Evolutionary conservation across 208 protist genomes (phyloP).

Genomic region (Naegleria lovaniensis): DNA sequence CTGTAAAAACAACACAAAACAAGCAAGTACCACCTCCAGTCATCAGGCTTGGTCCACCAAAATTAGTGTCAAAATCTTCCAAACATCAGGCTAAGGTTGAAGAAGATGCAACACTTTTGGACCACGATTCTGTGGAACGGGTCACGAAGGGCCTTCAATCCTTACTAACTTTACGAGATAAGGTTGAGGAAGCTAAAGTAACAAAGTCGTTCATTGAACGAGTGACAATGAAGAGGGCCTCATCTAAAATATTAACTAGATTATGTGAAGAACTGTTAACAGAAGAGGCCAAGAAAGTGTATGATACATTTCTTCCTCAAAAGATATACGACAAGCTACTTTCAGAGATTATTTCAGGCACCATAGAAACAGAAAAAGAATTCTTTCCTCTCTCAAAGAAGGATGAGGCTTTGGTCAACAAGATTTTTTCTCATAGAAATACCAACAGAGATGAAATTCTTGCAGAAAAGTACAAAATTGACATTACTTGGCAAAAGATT

Average conservation of each 20-base stretch:
- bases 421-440: neutral
- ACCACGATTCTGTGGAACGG: neutral
- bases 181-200: neutral
- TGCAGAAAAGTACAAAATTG: neutral
- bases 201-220: neutral
- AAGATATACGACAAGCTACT: neutral
- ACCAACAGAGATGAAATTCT: neutral
- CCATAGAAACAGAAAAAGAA: neutral
- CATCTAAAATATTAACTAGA: neutral
- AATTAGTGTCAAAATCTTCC: neutral
- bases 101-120: neutral
- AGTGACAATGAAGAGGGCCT: neutral
- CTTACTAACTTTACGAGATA: neutral
- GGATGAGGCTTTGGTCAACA: neutral
- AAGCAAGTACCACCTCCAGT: no score
- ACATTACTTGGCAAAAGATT: neutral
- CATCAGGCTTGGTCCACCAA: neutral
- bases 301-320: neutral
- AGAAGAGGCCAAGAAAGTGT: neutral
- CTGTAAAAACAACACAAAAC: no score
- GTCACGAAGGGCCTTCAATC: neutral
- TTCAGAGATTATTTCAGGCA: neutral
- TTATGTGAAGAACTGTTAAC: neutral
- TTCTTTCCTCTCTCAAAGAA: neutral
- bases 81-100: neutral